phyloP scores from a whole-genome alignment of 164 flowering plant species.

The Chimonanthus salicifolius region DNA sequence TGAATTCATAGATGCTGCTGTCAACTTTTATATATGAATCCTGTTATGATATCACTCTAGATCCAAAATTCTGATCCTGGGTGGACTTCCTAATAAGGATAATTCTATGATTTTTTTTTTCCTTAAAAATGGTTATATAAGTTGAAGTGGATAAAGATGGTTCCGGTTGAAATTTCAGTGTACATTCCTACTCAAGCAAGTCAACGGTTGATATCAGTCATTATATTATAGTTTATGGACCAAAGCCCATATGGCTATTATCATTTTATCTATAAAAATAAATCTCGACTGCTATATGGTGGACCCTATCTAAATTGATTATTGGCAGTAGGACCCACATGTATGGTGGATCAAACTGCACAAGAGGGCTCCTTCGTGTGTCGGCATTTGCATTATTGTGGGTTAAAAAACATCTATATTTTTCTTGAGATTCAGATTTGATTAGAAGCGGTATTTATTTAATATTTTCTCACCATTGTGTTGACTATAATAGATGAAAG shows the following conservation, averaged over 20 bases:
- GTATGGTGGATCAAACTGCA: background rate
- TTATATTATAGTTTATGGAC: background rate
- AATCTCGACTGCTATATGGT: background rate
- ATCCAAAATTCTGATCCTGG: no score
- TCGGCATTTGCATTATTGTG: background rate
- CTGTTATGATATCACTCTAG: no score
- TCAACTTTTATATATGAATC: no score
- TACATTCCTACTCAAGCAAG: no score
- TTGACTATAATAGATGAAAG: background rate
- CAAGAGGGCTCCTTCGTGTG: background rate
- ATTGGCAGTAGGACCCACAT: background rate
- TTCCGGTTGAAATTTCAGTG: no score
- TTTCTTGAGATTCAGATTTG: background rate
- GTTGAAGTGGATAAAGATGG: no score
- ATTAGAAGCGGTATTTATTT: background rate
- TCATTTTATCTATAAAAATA: background rate
- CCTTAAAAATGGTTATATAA: no score
- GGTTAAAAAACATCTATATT: background rate
- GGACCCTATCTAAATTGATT: background rate
- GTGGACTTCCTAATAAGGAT: no score
- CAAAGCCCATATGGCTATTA: background rate
- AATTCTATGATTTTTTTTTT: no score
- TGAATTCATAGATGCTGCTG: no score
- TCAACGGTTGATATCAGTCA: no score
- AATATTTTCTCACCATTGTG: background rate